Percentiles rank a stretch among this genome's conserved stretches.
These are phyloP conservation scores for Aspergillus kassunensis DNA, from an alignment of 495 filamentous ascomycete genomes.

Conservation along the genomic window DNA sequence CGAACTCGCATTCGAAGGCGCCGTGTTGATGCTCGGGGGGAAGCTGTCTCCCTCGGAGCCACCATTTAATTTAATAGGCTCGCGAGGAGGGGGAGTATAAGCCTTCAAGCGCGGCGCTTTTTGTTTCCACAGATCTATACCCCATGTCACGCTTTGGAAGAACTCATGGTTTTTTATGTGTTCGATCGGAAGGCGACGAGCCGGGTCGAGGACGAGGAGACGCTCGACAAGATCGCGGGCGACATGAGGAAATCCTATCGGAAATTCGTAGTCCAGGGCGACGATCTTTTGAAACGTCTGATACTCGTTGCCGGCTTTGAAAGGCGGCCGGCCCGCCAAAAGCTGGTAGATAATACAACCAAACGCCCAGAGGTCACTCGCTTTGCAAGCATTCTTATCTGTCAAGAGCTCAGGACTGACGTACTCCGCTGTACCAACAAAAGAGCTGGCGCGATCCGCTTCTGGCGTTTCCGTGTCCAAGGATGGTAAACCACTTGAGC, in stretches of 20 bases:
- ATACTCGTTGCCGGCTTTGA: slow-evolving; percentile 97
- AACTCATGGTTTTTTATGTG: slow-evolving; percentile 98
- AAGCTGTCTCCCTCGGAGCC: slow-evolving; percentile 35
- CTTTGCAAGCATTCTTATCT: slow-evolving; percentile 95
- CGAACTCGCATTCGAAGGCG: slow-evolving; percentile 44
- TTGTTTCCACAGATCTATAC: slow-evolving; percentile 79
- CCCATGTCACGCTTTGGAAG: slow-evolving; percentile 87
- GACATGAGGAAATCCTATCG: slow-evolving; percentile 79
- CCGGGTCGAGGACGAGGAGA: slow-evolving; percentile 85
- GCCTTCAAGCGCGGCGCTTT: slow-evolving; percentile 87
- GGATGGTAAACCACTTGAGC: slow-evolving; percentile 40
- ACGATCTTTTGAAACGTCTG: slow-evolving; percentile 99
- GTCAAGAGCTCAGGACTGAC: slow-evolving; percentile 94
- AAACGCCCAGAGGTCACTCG: slow-evolving; percentile 97
- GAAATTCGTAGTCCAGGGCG: slow-evolving; percentile 88
- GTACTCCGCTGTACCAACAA: slow-evolving; percentile 98
- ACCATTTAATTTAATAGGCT: slow-evolving; percentile 82
- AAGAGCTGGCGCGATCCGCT: slow-evolving; percentile 78
- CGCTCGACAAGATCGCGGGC: slow-evolving; percentile 91
- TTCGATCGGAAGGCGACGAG: slow-evolving; percentile 83
- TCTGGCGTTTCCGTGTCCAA: slow-evolving; percentile 57
- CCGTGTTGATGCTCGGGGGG: slow-evolving; percentile 48
- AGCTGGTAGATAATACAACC: slow-evolving; percentile 99
- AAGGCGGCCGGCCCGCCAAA: slow-evolving; percentile 86
- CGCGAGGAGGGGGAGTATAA: slow-evolving; percentile 74